Evolutionary conservation across 306 rosid species (phyloP), one percentile per base, ranked within the genome.

Genomic region (Leucaena leucocephala): DNA sequence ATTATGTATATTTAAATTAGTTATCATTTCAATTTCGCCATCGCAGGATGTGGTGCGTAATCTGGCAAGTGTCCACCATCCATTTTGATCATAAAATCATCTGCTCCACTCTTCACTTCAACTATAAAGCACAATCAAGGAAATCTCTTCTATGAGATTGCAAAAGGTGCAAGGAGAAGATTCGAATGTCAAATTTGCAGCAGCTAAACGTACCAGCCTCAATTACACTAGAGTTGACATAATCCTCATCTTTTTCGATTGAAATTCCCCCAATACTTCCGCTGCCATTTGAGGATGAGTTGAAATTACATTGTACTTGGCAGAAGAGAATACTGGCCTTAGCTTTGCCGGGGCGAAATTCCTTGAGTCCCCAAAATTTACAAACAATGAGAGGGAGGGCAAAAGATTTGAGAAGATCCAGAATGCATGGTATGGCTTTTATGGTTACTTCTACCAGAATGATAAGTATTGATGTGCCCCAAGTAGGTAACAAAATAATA

Each of bases 41-140:
- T 92, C 17, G 97, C 94, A 43, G 94, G 97, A 86, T 92, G 97
- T 38, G 93, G 94, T 33, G 97, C 90, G 67, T 92, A 92, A 83
- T 92, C 90, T 8, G 94, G 94, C 65, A 90, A 88, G 81, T 88
- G 89, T 55, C 91, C 97, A 27, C 27, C 27, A 27, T 59, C 97
- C 94, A 92, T 92, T 84, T 87, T 92, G 75, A 92, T 87, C 86
- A 87, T 50, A 82, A 92, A 92, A 82, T 93, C 97, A 79, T 90
- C 97, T 27, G 85, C 81, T 54, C 93, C 97, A 83, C 97, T 92
- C 88, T 87, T 92, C 89, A 92, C 97, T 86, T 92, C 97, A 78
- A 92, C 97, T 92, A 48, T 55, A 88, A 55, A 33, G 19, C 66
- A 81, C 44, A 78, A 44, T n/a, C 35, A 78, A 34, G 55, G 59